A percentile compares a stretch with the other conserved stretches of the same genome.
These are phyloP conservation scores for Fusarium aywerte DNA, from an alignment of 2,329 filamentous ascomycete genomes.

Conservation along the genomic window DNA sequence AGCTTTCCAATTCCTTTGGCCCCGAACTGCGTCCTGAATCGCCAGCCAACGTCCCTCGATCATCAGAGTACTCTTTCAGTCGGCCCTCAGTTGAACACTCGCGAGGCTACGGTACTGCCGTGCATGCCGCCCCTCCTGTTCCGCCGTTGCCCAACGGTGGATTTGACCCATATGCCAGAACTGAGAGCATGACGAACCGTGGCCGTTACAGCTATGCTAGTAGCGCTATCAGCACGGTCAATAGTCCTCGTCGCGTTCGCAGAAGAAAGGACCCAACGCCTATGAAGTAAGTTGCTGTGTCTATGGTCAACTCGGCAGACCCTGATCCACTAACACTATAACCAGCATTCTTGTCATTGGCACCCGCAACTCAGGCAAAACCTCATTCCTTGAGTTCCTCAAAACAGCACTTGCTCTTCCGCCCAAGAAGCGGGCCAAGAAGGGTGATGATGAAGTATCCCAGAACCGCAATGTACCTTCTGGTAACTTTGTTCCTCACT, in stretches of 20 bases:
- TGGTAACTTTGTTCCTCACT: conserved; percentile 85
- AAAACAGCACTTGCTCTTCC: conserved; percentile 86
- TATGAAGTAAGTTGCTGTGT: conserved; percentile 85
- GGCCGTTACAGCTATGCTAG: conserved; percentile 97
- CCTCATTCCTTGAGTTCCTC: conserved; percentile 95
- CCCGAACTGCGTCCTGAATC: conserved; percentile 72
- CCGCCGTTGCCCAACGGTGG: conserved; percentile 71
- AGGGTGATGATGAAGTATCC: conserved; percentile 68
- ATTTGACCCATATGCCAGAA: conserved; percentile 81
- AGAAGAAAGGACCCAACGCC: conserved; percentile 97
- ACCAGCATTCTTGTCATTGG: conserved; percentile 88
- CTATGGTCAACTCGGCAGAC: not conserved
- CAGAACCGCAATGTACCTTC: conserved; percentile 62
- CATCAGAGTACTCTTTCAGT: conserved; percentile 52
- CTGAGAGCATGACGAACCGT: conserved; percentile 96
- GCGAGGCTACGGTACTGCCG: conserved; percentile 54
- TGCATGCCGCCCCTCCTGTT: conserved; percentile 56
- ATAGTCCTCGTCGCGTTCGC: conserved; percentile 89
- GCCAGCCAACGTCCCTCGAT: conserved; percentile 66
- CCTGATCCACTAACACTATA: conserved; percentile 2
- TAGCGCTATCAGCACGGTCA: conserved; percentile 89
- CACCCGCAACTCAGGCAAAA: conserved; percentile 89
- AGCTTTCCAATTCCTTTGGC: conserved; percentile 57
- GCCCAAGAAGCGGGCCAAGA: conserved; percentile 76
- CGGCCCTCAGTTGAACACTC: conserved; percentile 64